Conservation (phyloP, 2,329 filamentous ascomycete genomes). For the Thelonectria rubi region DNA sequence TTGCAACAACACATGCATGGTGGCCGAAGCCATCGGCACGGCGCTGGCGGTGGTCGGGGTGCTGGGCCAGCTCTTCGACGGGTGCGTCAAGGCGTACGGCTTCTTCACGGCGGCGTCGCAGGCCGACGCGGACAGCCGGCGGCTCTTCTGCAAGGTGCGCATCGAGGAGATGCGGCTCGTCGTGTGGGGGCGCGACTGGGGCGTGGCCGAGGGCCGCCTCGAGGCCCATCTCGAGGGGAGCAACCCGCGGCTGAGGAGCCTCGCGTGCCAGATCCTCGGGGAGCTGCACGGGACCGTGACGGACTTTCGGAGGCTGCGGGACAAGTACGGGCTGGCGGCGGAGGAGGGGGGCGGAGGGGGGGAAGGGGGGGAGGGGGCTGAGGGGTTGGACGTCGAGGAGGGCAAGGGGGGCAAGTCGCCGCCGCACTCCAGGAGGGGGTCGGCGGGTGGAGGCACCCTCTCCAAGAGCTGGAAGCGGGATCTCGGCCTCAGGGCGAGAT, state of each 20-base stretch:
- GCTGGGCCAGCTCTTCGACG: slow-evolving; percentile 57
- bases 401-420: slow-evolving; percentile 29
- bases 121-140: slow-evolving; percentile 54
- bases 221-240: slow-evolving; percentile 53
- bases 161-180: slow-evolving; percentile 60
- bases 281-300: slow-evolving; percentile 56
- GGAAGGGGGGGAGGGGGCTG: slow-evolving; percentile 24
- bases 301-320: slow-evolving; percentile 53
- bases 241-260: slow-evolving; percentile 49
- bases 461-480: slow-evolving; percentile 46
- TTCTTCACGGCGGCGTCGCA: slow-evolving; percentile 55
- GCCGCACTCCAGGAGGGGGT: slow-evolving; percentile 40
- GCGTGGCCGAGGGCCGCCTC: slow-evolving; percentile 55
- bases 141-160: slow-evolving; percentile 57
- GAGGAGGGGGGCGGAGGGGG: slow-evolving; percentile 31
- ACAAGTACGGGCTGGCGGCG: slow-evolving; percentile 53
- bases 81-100: slow-evolving; percentile 56
- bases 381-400: slow-evolving; percentile 16
- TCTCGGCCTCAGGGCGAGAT: slow-evolving; percentile 50
- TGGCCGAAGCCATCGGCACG: slow-evolving; percentile 54
- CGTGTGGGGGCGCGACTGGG: slow-evolving; percentile 59
- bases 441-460: slow-evolving; percentile 17
- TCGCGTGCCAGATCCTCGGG: slow-evolving; percentile 54
- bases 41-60: slow-evolving; percentile 55
- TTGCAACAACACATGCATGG: slow-evolving; percentile 31